These are phyloP conservation scores for Hypericum perforatum DNA, from an alignment of 345 rosid species.

Conservation along the genomic window DNA sequence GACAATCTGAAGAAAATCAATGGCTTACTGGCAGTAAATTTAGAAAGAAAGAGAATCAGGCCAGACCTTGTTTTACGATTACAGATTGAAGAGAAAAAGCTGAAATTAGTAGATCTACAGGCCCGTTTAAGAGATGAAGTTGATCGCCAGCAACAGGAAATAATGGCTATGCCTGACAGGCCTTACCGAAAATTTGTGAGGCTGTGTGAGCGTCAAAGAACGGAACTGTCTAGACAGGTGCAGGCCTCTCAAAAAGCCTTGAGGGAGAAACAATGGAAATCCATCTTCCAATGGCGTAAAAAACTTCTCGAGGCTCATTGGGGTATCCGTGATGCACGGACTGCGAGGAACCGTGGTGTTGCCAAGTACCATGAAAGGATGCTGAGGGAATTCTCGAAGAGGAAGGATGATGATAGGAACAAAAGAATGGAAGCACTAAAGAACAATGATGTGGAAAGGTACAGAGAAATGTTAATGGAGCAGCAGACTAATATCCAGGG, in stretches of 20 bases:
- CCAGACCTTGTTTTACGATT: slow-evolving; percentile 97
- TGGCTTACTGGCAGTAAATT: slow-evolving; percentile 65
- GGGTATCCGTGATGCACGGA: slow-evolving; percentile 97
- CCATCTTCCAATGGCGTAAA: slow-evolving; percentile 98
- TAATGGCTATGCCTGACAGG: slow-evolving; percentile 98
- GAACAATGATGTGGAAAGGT: slow-evolving; percentile 98
- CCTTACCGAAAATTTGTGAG: slow-evolving; percentile 97
- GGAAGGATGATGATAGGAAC: slow-evolving; percentile 88
- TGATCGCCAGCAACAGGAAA: slow-evolving; percentile 92
- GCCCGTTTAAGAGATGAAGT: slow-evolving; percentile 85
- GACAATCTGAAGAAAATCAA: slow-evolving; percentile 78
- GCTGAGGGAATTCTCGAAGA: slow-evolving; percentile 91
- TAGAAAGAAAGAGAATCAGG: slow-evolving; percentile 94
- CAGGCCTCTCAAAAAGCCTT: slow-evolving; percentile 73
- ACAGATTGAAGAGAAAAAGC: slow-evolving; percentile 96
- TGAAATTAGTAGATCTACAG: slow-evolving; percentile 66
- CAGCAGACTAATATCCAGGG: slow-evolving; percentile 89
- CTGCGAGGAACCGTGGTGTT: slow-evolving; percentile 95
- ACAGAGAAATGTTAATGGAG: slow-evolving; percentile 96
- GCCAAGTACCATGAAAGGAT: slow-evolving; percentile 98
- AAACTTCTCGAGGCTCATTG: slow-evolving; percentile 97
- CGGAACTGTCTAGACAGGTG: slow-evolving; percentile 85
- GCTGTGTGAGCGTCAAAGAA: slow-evolving; percentile 89
- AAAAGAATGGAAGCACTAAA: slow-evolving; percentile 99
- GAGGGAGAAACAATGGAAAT: slow-evolving; percentile 89